Percentiles rank a stretch among this genome's conserved stretches.
Conservation (phyloP, 768 basidiomycete species). For the Chalciporus pseudorubinellus region DNA sequence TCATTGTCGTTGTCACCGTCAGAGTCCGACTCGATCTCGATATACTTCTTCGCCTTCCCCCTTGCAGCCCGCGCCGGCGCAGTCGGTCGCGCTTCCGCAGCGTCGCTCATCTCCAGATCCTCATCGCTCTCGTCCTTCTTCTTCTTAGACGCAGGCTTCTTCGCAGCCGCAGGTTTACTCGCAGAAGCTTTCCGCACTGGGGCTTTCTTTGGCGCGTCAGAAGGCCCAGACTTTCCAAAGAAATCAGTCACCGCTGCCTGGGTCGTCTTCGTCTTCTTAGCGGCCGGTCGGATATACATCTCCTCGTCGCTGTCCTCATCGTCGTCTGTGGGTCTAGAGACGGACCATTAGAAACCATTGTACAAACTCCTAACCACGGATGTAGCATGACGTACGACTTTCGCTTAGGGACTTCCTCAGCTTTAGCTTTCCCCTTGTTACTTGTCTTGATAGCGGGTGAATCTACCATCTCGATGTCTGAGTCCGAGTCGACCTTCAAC, state of each 20-base stretch:
- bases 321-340: constrained; percentile 32
- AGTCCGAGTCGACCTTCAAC: constrained; percentile 36
- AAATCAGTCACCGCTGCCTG: constrained; percentile 56
- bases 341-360: constrained; percentile 6
- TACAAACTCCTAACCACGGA: not conserved
- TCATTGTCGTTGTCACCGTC: constrained; percentile 47
- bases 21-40: constrained; percentile 55
- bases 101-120: constrained; percentile 47
- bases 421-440: constrained; percentile 46
- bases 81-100: constrained; percentile 39
- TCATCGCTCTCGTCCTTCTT: constrained; percentile 38
- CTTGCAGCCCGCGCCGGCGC: constrained; percentile 50
- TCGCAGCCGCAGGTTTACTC: constrained; percentile 56
- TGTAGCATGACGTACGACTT: constrained; percentile 60
- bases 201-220: constrained; percentile 39
- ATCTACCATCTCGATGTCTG: constrained; percentile 34
- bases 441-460: constrained; percentile 29
- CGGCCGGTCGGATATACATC: constrained; percentile 41
- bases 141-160: constrained; percentile 46
- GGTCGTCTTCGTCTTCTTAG: constrained; percentile 50
- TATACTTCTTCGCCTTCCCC: constrained; percentile 55
- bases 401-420: constrained; percentile 47
- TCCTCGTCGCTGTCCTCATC: constrained; percentile 43
- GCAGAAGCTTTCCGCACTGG: constrained; percentile 51
- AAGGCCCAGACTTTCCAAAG: constrained; percentile 46